Evolutionary conservation across 2,329 filamentous ascomycete genomes (phyloP).

Genomic region (Dactylellina haptotyla): DNA sequence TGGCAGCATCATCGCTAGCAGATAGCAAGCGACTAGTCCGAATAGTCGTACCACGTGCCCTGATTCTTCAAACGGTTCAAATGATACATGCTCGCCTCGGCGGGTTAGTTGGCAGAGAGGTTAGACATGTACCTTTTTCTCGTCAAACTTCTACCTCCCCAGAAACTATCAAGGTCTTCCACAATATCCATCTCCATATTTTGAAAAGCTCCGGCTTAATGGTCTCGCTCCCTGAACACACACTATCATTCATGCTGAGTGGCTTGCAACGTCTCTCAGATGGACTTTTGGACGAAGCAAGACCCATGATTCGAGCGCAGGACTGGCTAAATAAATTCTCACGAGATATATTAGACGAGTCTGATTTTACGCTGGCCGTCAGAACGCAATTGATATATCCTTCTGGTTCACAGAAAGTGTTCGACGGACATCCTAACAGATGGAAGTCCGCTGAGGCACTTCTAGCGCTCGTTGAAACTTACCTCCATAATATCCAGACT

Average conservation of each 20-base stretch:
- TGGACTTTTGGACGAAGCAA: constrained; percentile 62
- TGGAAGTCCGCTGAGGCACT: constrained; percentile 65
- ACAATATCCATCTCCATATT: constrained; percentile 63
- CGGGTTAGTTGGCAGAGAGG: constrained; percentile 66
- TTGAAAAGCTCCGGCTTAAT: constrained; percentile 66
- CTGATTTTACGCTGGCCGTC: constrained; percentile 67
- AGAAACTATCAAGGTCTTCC: constrained; percentile 58
- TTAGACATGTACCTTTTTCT: constrained; percentile 71
- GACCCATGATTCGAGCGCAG: constrained; percentile 66
- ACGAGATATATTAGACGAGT: constrained; percentile 74
- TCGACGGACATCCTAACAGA: constrained; percentile 68
- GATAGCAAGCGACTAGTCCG: constrained; percentile 65
- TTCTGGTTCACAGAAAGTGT: constrained; percentile 63
- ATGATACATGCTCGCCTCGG: constrained; percentile 68
- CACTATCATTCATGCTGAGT: constrained; percentile 73
- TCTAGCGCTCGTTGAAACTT: constrained; percentile 62
- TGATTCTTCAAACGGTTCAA: constrained; percentile 70
- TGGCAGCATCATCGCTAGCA: constrained; percentile 65
- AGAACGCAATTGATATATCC: constrained; percentile 71
- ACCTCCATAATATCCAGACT: constrained; percentile 61
- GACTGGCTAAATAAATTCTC: constrained; percentile 65
- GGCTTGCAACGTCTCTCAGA: constrained; percentile 70
- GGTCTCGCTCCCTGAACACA: constrained; percentile 71
- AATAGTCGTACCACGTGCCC: constrained; percentile 68
- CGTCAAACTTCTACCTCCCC: constrained; percentile 63